Base-by-base conservation (phyloP, 2,329 filamentous ascomycete genomes). In the Cucurbitaria berberidis region DNA sequence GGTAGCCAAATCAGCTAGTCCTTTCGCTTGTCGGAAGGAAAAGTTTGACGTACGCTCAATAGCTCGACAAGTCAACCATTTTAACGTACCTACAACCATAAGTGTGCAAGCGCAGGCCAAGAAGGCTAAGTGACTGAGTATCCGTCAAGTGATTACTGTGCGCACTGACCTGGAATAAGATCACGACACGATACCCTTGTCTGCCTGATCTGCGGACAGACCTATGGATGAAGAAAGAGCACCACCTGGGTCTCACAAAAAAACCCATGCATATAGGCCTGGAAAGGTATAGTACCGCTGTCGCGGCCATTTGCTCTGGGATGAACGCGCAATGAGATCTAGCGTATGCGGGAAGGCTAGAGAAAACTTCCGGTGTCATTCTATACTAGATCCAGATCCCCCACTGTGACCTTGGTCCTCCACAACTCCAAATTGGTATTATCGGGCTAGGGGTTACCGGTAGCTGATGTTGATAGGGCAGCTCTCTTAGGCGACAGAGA, bases 291-390 rank as follows among this genome's bases (percentile, higher is more conserved):
- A 24, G 30, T 52, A 30, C 55, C 45, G 36, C 29, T 39, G 30
- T 27, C 42, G 40, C 38, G 35, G 27, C 36, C 42, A 39, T 38
- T 18, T 44, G 34, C 34, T 53, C 43, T 34, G 51, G 16, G 18
- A 24, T 30, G 27, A 36, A 13, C 18, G 32, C 21, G 22, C 19
- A 39, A 30, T 16, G n/a, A 39, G 44, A 32, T 48, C 32, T 13
- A 15, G 27, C 29, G 15, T 32, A 48, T 19, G 46, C n/a, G 36
- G 36, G 38, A 36, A 44, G 21, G 45, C 47, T 43, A 35, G 45
- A 50, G 32, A 38, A 44, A 27, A 19, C 1, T 51, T 51, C 58
- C 55, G 51, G 24, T 30, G 48, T 3, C 48, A 38, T 21, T 32
- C 44, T 36, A 46, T 45, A 36, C 57, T 46, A 36, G 26, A 43